Conservation (phyloP, 1,139 yeast species). For the Yamadazyma membranifaciens region DNA sequence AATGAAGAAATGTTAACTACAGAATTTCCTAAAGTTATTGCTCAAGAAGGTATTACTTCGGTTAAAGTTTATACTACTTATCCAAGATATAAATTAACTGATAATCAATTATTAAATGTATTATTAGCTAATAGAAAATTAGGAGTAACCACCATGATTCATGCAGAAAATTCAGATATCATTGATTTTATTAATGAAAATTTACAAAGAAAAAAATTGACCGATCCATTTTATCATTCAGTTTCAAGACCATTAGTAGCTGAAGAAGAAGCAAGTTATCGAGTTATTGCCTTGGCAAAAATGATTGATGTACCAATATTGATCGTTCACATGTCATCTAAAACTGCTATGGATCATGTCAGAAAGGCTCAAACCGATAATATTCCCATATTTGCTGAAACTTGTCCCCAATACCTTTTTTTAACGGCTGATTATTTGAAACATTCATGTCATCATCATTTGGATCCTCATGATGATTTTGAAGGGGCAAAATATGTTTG, state of each 20-base stretch:
- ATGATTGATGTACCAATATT: slow-evolving; percentile 42
- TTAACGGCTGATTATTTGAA: slow-evolving; percentile 35
- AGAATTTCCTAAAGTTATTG: slow-evolving; percentile 10
- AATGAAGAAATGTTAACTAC: slow-evolving; percentile 22
- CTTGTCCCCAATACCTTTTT: slow-evolving; percentile 49
- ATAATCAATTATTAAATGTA: slow-evolving; percentile 36
- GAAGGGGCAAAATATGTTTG: slow-evolving; percentile 49
- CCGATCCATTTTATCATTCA: slow-evolving; percentile 43
- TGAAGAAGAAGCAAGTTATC: slow-evolving; percentile 49
- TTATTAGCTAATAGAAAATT: slow-evolving; percentile 36
- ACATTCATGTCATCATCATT: slow-evolving; percentile 25
- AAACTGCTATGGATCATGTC: slow-evolving; percentile 38
- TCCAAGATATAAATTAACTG: slow-evolving; percentile 38
- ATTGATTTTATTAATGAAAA: slow-evolving; percentile 41
- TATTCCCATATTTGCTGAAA: slow-evolving; percentile 43
- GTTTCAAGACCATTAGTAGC: slow-evolving; percentile 44
- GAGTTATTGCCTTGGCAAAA: slow-evolving; percentile 42
- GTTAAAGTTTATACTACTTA: slow-evolving; percentile 48
- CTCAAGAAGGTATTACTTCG: slow-evolving; percentile 35
- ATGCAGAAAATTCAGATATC: slow-evolving; percentile 48
- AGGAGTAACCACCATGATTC: slow-evolving; percentile 46
- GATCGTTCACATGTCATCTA: slow-evolving; percentile 48
- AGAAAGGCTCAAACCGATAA: slow-evolving; percentile 38
- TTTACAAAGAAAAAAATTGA: slow-evolving; percentile 29
- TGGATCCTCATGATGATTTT: slow-evolving; percentile 23